Evolutionary conservation across 495 filamentous ascomycete genomes (phyloP).

Genomic region (Penicillium diatomitis): DNA sequence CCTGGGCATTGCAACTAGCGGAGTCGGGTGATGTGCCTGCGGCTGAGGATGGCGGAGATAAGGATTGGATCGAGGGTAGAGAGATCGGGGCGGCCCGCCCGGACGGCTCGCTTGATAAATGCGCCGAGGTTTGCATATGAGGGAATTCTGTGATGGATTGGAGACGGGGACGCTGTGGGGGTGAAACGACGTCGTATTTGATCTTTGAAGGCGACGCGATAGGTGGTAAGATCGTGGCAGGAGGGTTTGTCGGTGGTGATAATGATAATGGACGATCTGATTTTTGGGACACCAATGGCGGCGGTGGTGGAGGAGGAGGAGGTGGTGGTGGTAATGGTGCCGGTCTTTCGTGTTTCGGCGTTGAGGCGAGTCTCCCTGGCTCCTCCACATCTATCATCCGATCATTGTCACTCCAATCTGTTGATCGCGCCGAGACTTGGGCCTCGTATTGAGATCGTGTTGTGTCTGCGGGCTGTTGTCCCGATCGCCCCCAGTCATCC

Average conservation of each 20-base stretch:
- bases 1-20: constrained; percentile 8
- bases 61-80: constrained; percentile 10
- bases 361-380: too few relatives aligned
- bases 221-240: constrained; percentile 1
- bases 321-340: too few relatives aligned
- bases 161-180: constrained; percentile 5
- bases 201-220: background rate
- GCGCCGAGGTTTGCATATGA: background rate
- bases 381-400: background rate
- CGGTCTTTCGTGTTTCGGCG: too few relatives aligned
- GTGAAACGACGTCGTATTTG: constrained; percentile 1
- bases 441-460: too few relatives aligned
- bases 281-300: background rate
- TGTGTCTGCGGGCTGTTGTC: too few relatives aligned
- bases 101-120: constrained; percentile 1
- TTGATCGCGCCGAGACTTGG: background rate
- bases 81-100: constrained; percentile 3
- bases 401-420: background rate
- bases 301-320: background rate
- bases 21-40: constrained; percentile 31
- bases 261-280: background rate
- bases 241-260: background rate
- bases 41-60: constrained; percentile 25
- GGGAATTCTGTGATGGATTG: constrained; percentile 7
- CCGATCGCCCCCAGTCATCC: too few relatives aligned